Base-by-base conservation (phyloP, 140 eudicot genomes). In the Senecio squalidus region DNA sequence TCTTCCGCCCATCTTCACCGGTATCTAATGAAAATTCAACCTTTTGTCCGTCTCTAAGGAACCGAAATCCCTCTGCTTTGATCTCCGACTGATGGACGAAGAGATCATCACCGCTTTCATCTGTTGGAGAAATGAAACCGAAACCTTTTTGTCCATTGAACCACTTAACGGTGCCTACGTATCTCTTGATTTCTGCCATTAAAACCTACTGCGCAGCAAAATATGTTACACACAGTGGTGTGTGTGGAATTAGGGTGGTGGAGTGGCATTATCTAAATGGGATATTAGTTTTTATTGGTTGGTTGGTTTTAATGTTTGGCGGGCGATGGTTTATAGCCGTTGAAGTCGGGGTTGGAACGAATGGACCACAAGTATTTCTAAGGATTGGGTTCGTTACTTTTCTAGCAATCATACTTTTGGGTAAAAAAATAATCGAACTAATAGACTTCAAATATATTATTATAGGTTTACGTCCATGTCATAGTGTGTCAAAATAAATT, bases 121-220 rank as follows among this genome's bases (percentile, higher is more conserved):
- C 83, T 20, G 72, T 75, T 21, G 89, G 77, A 43, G 82, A 77
- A 21, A 84, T 74, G 69, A 84, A 84, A 3, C 94, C 89, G 55
- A 75, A 84, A 31, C 89, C 94, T 63, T 78, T 84, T 67, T 76
- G 82, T 13, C 86, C 89, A 52, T 81, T 81, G 78, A 84, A 84
- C 94, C 94, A 84, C 73, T 78, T 84, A 31, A 84, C 83, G 2
- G 29, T 56, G 52, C 83, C 83, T 14, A 62, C 70, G 2, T 54
- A 68, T 57, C 72, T 77, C 57, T 50, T 39, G 25, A 51, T 28
- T 11, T 72, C 76, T 20, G 61, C 83, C 83, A 72, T 72, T 55
- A 58, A 45, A 58, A 62, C 43, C 23, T 5, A 23, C n/a, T 44
- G 2, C 54, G n/a, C n/a, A n/a, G n/a, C n/a, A n/a, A n/a, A n/a